Percentiles rank a stretch among this genome's conserved stretches.
Evolutionary conservation across 805 yeast species (phyloP).

Genomic region (Starmerella sp.): DNA sequence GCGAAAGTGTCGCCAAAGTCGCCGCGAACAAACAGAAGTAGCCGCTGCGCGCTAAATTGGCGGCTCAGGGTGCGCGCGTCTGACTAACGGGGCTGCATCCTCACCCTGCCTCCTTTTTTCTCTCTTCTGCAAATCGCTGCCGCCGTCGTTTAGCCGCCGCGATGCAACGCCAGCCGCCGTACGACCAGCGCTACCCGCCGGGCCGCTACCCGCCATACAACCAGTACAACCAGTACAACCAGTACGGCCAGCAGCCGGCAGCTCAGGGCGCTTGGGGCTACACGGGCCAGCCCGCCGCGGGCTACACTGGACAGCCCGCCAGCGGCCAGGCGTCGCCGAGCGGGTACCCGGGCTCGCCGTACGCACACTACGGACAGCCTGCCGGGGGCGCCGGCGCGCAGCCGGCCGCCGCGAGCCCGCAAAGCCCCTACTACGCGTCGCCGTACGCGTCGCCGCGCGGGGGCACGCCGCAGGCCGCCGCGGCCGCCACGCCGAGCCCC

Average conservation of each 20-base stretch:
- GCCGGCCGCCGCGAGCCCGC: slow-evolving; percentile 1
- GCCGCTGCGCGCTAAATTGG: background rate
- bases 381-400: slow-evolving; percentile 1
- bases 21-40: background rate
- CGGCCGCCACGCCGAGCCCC: background rate
- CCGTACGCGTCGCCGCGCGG: slow-evolving; percentile 1
- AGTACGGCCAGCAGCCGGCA: slow-evolving; percentile 10
- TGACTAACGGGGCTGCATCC: slow-evolving; percentile 5
- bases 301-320: slow-evolving; percentile 8
- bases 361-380: slow-evolving; percentile 7
- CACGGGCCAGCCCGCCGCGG: slow-evolving; percentile 3
- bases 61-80: background rate
- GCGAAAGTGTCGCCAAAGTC: background rate
- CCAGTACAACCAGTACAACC: slow-evolving; percentile 3
- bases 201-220: background rate
- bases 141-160: background rate
- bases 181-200: slow-evolving; percentile 15
- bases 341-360: slow-evolving; percentile 6
- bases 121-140: slow-evolving; percentile 7
- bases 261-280: slow-evolving; percentile 4
- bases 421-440: slow-evolving; percentile 1
- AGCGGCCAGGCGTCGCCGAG: slow-evolving; percentile 5
- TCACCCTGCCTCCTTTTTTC: slow-evolving; percentile 3
- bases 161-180: slow-evolving; percentile 14
- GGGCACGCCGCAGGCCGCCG: slow-evolving; percentile 1